Evolutionary conservation across 345 rosid species (phyloP).

Genomic region (Populus deltoides): DNA sequence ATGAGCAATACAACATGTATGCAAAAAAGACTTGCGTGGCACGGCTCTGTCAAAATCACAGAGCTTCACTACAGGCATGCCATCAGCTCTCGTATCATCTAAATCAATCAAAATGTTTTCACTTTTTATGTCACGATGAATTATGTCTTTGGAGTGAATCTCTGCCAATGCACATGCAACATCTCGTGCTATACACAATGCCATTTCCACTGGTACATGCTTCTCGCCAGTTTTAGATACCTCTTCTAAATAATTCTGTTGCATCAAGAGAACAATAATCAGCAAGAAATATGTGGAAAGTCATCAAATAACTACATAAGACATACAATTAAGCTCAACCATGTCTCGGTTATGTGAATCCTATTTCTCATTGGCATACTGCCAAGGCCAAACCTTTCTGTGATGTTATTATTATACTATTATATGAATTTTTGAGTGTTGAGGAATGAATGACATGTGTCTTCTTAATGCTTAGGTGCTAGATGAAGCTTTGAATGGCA

Average conservation of each 20-base stretch:
- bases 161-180: constrained; percentile 73
- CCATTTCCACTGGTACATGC: constrained; percentile 58
- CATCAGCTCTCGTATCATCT: constrained; percentile 49
- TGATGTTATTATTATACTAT: background rate
- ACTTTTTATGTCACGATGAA: constrained; percentile 96
- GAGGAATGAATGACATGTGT: background rate
- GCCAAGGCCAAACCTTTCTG: background rate
- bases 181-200: constrained; percentile 67
- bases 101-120: constrained; percentile 87
- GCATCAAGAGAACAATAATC: constrained; percentile 11
- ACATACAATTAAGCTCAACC: background rate
- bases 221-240: constrained; percentile 61
- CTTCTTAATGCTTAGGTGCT: background rate
- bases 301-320: background rate
- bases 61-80: constrained; percentile 69
- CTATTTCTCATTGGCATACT: background rate
- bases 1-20: constrained; percentile 80
- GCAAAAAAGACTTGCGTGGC: constrained; percentile 72
- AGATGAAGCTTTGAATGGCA: background rate
- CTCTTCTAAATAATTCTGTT: constrained; percentile 67
- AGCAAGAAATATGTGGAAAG: background rate
- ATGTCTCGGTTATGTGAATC: background rate
- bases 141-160: constrained; percentile 80
- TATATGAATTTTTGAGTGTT: background rate
- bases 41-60: constrained; percentile 97